phyloP scores from a whole-genome alignment of 495 filamentous ascomycete species.

The Penicillium daleae region DNA sequence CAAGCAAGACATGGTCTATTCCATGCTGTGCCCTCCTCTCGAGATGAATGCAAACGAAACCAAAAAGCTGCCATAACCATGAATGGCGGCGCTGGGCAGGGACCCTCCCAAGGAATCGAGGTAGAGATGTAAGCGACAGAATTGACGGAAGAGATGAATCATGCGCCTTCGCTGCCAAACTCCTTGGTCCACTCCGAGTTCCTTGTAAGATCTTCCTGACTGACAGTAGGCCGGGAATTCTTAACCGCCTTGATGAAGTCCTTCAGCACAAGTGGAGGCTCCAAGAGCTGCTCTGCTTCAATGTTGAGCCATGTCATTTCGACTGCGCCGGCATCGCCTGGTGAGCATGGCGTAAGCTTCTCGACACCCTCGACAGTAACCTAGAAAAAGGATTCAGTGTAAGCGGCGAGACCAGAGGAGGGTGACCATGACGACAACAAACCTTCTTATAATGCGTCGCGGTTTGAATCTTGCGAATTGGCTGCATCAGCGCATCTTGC shows the following conservation, averaged over 20 bases:
- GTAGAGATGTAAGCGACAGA: neutral
- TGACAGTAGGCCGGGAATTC: slow-evolving; percentile 85
- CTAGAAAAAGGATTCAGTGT: slow-evolving; percentile 43
- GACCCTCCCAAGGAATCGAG: neutral
- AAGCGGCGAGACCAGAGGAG: neutral
- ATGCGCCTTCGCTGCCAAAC: slow-evolving; percentile 91
- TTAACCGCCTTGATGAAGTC: slow-evolving; percentile 95
- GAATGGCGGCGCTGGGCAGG: neutral
- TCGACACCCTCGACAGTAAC: slow-evolving; percentile 70
- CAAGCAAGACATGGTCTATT: slow-evolving; percentile 12
- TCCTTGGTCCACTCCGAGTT: slow-evolving; percentile 95
- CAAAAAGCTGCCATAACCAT: neutral
- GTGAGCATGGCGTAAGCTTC: slow-evolving; percentile 90
- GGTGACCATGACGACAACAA: slow-evolving; percentile 19
- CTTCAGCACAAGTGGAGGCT: slow-evolving; percentile 83
- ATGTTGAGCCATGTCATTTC: slow-evolving; percentile 95
- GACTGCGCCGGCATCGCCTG: slow-evolving; percentile 78
- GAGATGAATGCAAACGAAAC: neutral
- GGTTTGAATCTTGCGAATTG: slow-evolving; percentile 94
- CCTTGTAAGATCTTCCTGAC: slow-evolving; percentile 74
- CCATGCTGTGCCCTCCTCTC: neutral
- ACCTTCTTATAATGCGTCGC: slow-evolving; percentile 98
- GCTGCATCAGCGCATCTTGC: slow-evolving; percentile 97
- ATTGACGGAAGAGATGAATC: slow-evolving; percentile 9
- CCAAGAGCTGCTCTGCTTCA: slow-evolving; percentile 77